phyloP scores from a whole-genome alignment of 2,329 filamentous ascomycete species.

The Botrytis hyacinthi region DNA sequence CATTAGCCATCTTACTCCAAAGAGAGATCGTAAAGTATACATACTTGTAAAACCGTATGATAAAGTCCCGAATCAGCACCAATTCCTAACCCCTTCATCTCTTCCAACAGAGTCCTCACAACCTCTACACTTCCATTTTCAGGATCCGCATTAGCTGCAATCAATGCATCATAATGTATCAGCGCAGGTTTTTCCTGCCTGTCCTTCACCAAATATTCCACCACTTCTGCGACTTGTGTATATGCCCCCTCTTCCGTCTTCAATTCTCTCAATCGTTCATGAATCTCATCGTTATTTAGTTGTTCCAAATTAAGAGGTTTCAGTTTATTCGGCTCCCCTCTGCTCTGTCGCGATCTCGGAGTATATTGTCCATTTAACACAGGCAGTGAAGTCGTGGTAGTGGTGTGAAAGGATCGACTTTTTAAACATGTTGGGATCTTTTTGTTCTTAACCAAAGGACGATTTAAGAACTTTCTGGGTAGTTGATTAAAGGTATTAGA shows the following conservation, averaged over 20 bases:
- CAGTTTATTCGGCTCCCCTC: background rate
- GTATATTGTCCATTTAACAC: background rate
- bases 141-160: slow-evolving; percentile 67
- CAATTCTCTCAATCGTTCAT: slow-evolving; percentile 48
- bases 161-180: slow-evolving; percentile 70
- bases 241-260: slow-evolving; percentile 42
- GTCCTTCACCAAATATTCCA: slow-evolving; percentile 58
- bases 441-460: background rate
- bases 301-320: background rate
- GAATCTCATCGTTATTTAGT: slow-evolving; percentile 40
- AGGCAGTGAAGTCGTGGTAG: background rate
- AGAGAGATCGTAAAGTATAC: slow-evolving; percentile 25
- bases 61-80: slow-evolving; percentile 65
- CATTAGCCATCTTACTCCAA: background rate
- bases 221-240: slow-evolving; percentile 45
- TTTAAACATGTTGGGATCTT: slow-evolving; percentile 8
- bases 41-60: slow-evolving; percentile 67
- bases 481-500: background rate
- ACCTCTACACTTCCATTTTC: slow-evolving; percentile 63
- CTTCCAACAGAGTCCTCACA: slow-evolving; percentile 62
- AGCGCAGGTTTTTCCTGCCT: slow-evolving; percentile 54
- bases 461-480: slow-evolving; percentile 14
- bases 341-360: background rate
- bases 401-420: slow-evolving; percentile 7
- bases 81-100: slow-evolving; percentile 65